A percentile compares a stretch with the other conserved stretches of the same genome.
Evolutionary conservation across 306 rosid species (phyloP).

Genomic region (Dryas drummondii): DNA sequence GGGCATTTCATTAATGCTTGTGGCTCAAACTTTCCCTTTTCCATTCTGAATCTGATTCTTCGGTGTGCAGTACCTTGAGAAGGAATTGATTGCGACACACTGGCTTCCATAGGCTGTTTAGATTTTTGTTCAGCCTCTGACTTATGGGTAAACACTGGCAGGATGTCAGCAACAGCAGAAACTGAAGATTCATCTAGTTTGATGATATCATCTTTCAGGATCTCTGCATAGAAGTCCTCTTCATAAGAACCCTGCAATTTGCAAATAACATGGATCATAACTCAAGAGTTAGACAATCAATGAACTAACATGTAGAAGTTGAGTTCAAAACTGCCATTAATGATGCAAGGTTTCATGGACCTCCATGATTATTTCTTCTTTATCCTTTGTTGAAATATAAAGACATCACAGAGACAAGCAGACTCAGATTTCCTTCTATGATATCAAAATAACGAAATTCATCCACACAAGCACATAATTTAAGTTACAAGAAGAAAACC

Average conservation of each 20-base stretch:
- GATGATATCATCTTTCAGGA: conserved; percentile 80
- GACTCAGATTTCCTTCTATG: too few relatives aligned
- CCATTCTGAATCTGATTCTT: conserved; percentile 43
- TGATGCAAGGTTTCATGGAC: neutral
- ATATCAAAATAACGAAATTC: too few relatives aligned
- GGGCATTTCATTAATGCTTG: conserved; percentile 4
- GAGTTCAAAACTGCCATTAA: neutral
- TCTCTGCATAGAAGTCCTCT: conserved; percentile 77
- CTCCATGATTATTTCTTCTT: neutral
- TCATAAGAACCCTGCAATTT: conserved; percentile 51
- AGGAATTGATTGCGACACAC: neutral
- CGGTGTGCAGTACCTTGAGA: conserved; percentile 67
- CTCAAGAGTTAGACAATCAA: neutral
- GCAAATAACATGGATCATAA: conserved; percentile 5
- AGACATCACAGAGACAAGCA: too few relatives aligned
- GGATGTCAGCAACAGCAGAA: conserved; percentile 4
- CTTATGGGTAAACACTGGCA: neutral
- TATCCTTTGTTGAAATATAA: too few relatives aligned
- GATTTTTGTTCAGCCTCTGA: conserved; percentile 31
- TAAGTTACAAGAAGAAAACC: too few relatives aligned
- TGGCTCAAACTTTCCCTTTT: neutral
- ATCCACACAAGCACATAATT: too few relatives aligned
- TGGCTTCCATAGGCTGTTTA: conserved; percentile 23
- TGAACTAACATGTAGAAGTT: neutral
- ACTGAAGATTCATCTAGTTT: conserved; percentile 57